Conservation (phyloP, 345 rosid genomes). For the Pugionium cornutum region DNA sequence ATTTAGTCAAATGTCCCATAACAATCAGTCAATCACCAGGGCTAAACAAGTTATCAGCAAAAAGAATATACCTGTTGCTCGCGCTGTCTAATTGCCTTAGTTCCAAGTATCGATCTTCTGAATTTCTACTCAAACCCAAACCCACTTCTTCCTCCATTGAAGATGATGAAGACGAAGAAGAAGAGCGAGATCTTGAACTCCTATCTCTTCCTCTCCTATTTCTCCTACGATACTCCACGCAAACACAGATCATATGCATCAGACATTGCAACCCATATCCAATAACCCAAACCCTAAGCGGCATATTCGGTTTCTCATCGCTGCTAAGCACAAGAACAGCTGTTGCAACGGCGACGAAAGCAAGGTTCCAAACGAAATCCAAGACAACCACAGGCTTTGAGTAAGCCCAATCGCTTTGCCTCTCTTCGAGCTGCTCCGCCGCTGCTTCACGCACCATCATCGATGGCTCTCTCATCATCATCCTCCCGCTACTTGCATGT, state of each 20-base stretch:
- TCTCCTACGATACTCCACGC: constrained; percentile 72
- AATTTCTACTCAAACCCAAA: constrained; percentile 48
- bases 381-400: constrained; percentile 89
- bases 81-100: constrained; percentile 58
- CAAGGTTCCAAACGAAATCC: constrained; percentile 82
- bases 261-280: constrained; percentile 86
- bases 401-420: constrained; percentile 99
- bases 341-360: constrained; percentile 72
- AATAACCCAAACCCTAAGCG: constrained; percentile 76
- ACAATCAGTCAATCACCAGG: constrained; percentile 5
- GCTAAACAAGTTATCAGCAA: constrained; percentile 4
- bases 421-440: constrained; percentile 95
- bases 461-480: constrained; percentile 90
- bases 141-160: constrained; percentile 44
- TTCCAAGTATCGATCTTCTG: constrained; percentile 53
- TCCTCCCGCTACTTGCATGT: constrained; percentile 90
- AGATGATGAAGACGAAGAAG: constrained; percentile 32
- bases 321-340: constrained; percentile 59
- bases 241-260: constrained; percentile 81
- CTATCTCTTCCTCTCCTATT: constrained; percentile 43
- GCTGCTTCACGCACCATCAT: constrained; percentile 93
- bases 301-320: constrained; percentile 65
- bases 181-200: constrained; percentile 35
- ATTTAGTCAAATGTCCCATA: constrained; percentile 22
- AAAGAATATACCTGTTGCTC: constrained; percentile 52